A percentile compares a stretch with the other conserved stretches of the same genome.
These are phyloP conservation scores for Trichoderma guizhouense DNA, from an alignment of 2,329 filamentous ascomycete species.

Conservation along the genomic window DNA sequence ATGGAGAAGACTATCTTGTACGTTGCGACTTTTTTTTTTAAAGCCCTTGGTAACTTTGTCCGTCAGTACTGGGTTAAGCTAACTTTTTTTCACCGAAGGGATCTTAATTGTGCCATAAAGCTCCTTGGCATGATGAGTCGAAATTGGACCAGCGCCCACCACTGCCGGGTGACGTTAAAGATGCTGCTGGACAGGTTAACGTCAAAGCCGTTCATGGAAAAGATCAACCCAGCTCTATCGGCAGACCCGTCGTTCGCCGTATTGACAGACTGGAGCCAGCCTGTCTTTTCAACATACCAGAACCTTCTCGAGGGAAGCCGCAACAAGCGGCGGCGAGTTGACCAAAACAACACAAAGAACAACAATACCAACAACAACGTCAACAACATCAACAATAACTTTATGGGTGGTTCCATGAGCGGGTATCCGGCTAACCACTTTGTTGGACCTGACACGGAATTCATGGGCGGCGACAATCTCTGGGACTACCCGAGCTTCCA, in stretches of 20 bases:
- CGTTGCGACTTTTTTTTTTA: neutral
- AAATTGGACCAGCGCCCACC: constrained; percentile 14
- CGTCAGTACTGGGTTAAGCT: neutral
- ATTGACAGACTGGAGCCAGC: constrained; percentile 7
- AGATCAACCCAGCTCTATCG: neutral
- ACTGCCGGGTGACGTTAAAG: constrained; percentile 10
- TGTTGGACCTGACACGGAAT: constrained; percentile 3
- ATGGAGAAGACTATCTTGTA: constrained; percentile 14
- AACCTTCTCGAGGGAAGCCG: constrained; percentile 11
- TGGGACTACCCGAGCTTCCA: constrained; percentile 16
- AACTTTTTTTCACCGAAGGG: neutral
- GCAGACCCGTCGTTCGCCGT: neutral
- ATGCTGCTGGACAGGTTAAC: constrained; percentile 8
- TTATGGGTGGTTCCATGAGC: neutral
- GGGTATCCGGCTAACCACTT: constrained; percentile 10
- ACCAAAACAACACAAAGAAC: neutral
- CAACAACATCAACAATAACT: neutral
- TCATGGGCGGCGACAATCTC: neutral
- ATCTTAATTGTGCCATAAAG: constrained; percentile 10
- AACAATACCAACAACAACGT: neutral
- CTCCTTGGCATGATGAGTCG: constrained; percentile 16
- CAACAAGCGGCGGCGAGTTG: constrained; percentile 1
- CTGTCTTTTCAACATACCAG: constrained; percentile 12
- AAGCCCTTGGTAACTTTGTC: neutral
- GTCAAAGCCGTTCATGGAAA: constrained; percentile 6